These are phyloP conservation scores for Dioszegia aurantiaca DNA, from an alignment of 768 basidiomycete species.

Conservation along the genomic window DNA sequence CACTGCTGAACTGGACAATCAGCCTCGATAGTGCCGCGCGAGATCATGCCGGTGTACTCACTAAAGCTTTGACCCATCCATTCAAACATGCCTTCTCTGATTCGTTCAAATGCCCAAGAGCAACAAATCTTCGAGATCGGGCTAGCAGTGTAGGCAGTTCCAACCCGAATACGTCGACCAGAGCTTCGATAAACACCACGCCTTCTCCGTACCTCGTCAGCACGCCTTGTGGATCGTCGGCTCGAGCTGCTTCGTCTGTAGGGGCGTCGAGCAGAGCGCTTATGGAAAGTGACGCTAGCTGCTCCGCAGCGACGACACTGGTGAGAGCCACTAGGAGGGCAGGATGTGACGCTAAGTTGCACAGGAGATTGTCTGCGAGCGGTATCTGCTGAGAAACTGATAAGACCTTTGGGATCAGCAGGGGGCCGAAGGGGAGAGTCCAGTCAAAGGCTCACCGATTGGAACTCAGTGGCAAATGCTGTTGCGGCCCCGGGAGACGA, in stretches of 20 bases:
- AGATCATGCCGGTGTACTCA: slow-evolving; percentile 17
- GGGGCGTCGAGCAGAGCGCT: slow-evolving; percentile 20
- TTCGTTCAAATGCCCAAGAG: slow-evolving; percentile 20
- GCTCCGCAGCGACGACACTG: slow-evolving; percentile 10
- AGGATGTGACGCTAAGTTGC: slow-evolving; percentile 27
- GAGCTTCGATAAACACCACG: slow-evolving; percentile 33
- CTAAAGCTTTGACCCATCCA: slow-evolving; percentile 50
- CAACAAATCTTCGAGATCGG: slow-evolving; percentile 24
- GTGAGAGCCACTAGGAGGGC: slow-evolving; percentile 21
- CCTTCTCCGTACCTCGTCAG: slow-evolving; percentile 45
- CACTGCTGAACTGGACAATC: slow-evolving; percentile 47
- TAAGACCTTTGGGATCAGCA: not conserved
- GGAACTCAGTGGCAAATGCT: slow-evolving; percentile 26
- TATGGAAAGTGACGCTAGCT: slow-evolving; percentile 16
- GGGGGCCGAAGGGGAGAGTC: not conserved
- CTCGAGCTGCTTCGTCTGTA: slow-evolving; percentile 21
- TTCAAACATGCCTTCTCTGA: slow-evolving; percentile 30
- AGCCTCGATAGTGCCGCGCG: not conserved
- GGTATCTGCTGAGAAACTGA: slow-evolving; percentile 12
- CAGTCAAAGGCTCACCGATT: slow-evolving; percentile 11
- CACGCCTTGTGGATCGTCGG: slow-evolving; percentile 48
- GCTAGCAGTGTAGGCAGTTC: slow-evolving; percentile 19
- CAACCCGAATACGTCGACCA: slow-evolving; percentile 30
- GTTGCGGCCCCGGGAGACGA: slow-evolving; percentile 23
- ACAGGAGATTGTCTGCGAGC: slow-evolving; percentile 39